Percentiles rank a stretch among this genome's conserved stretches.
These are phyloP conservation scores for Globisporangium iwayamae DNA, from an alignment of 352 stramenopile genomes.

Conservation along the genomic window DNA sequence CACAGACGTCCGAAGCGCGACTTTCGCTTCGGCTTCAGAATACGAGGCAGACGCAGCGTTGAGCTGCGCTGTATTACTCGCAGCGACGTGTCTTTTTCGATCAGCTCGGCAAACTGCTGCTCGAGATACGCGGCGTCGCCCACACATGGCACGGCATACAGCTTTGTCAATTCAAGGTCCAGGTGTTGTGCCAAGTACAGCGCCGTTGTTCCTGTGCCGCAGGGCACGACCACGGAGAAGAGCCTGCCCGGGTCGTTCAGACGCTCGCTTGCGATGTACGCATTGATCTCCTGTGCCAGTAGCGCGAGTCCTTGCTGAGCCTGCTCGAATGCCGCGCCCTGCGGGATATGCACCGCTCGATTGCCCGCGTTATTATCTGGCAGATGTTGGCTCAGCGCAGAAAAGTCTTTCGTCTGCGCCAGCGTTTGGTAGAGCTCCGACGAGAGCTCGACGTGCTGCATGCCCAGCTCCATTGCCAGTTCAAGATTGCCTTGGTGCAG, in stretches of 20 bases:
- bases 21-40: conserved; percentile 49
- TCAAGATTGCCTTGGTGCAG: conserved; percentile 39
- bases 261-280: conserved; percentile 29
- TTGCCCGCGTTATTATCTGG: background rate
- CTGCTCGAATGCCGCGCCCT: conserved; percentile 64
- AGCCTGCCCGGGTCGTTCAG: conserved; percentile 10
- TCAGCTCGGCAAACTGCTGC: conserved; percentile 49
- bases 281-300: conserved; percentile 71
- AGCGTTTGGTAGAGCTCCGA: conserved; percentile 43
- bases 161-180: conserved; percentile 23
- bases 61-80: conserved; percentile 4
- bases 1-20: conserved; percentile 69
- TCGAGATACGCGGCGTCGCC: conserved; percentile 55
- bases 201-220: conserved; percentile 74
- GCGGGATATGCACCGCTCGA: conserved; percentile 47
- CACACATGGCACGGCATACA: conserved; percentile 74
- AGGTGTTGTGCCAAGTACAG: conserved; percentile 79
- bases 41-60: conserved; percentile 22
- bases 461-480: conserved; percentile 44
- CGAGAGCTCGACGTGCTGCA: conserved; percentile 58
- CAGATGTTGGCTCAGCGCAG: background rate
- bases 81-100: conserved; percentile 19
- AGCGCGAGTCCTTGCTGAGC: conserved; percentile 53
- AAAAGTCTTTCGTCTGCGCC: conserved; percentile 39
- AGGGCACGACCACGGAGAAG: conserved; percentile 68